Percentiles rank a stretch among this genome's conserved stretches.
Conservation (phyloP, 768 basidiomycete genomes). For the Atractiella rhizophila region DNA sequence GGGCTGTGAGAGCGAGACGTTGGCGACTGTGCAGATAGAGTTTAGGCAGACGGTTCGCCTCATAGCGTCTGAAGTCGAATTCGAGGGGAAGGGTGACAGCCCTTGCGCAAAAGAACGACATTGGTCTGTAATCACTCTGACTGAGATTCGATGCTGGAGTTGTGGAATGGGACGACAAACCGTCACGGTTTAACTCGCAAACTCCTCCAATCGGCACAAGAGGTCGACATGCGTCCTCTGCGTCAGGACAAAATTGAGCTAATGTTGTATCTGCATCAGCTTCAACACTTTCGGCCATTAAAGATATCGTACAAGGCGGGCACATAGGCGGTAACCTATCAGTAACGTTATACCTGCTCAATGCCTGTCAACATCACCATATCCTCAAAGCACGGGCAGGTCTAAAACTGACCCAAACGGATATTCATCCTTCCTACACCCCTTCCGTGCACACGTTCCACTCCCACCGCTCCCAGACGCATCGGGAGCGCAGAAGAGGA, state of each 20-base stretch:
- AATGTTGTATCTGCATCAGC: too few species aligned
- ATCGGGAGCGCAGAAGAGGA: constrained; percentile 34
- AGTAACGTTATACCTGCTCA: constrained; percentile 7
- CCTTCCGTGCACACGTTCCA: constrained; percentile 34
- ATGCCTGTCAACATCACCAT: background rate
- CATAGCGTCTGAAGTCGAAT: constrained; percentile 53
- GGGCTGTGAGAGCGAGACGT: constrained; percentile 35
- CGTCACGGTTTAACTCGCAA: constrained; percentile 71
- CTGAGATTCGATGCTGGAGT: background rate
- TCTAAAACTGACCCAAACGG: constrained; percentile 49
- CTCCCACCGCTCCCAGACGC: constrained; percentile 11
- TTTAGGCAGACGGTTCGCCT: constrained; percentile 66
- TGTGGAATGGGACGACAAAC: constrained; percentile 23
- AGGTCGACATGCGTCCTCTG: constrained; percentile 41
- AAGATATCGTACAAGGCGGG: too few species aligned
- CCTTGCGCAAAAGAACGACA: constrained; percentile 46
- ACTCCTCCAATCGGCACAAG: constrained; percentile 35
- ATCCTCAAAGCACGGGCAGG: background rate
- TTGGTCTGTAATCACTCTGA: constrained; percentile 33
- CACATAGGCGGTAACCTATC: constrained; percentile 36
- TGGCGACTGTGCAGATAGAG: constrained; percentile 58
- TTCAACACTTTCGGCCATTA: too few species aligned
- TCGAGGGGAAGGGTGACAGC: constrained; percentile 29
- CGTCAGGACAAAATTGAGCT: constrained; percentile 61
- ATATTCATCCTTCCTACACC: constrained; percentile 51